A percentile compares a stretch with the other conserved stretches of the same genome.
phyloP scores from a whole-genome alignment of 495 filamentous ascomycete species.

The Elasticomyces elasticus region DNA sequence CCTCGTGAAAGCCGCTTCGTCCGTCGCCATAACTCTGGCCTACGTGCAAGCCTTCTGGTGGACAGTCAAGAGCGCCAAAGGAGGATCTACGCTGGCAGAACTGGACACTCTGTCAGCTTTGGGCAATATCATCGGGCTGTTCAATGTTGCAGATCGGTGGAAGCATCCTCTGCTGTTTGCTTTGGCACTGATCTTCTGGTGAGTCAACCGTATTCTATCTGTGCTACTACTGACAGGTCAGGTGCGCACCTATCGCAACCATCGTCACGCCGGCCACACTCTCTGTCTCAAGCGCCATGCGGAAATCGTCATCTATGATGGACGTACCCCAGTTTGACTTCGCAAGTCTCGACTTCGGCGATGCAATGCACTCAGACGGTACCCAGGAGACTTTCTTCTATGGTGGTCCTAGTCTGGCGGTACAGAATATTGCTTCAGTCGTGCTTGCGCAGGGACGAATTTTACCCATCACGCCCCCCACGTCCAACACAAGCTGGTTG shows the following conservation, averaged over 20 bases:
- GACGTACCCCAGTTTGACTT: too few relatives aligned
- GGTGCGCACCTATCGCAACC: constrained; percentile 8
- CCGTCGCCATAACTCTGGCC: constrained; percentile 2
- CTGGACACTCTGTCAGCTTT: not conserved
- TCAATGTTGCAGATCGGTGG: not conserved
- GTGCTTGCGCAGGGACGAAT: too few relatives aligned
- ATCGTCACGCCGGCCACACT: constrained; percentile 16
- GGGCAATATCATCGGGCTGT: not conserved
- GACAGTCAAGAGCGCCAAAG: not conserved
- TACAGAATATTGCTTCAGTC: too few relatives aligned
- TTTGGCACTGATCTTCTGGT: not conserved
- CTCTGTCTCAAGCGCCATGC: not conserved
- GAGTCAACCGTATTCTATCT: not conserved
- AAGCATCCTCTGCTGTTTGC: not conserved
- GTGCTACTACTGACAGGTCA: not conserved
- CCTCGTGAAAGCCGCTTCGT: constrained; percentile 11
- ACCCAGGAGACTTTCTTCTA: too few relatives aligned
- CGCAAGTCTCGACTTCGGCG: too few relatives aligned
- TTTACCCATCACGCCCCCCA: too few relatives aligned
- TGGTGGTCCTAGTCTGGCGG: too few relatives aligned
- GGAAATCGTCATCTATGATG: not conserved
- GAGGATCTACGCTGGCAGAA: not conserved
- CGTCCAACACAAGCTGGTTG: too few relatives aligned
- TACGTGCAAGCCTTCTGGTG: constrained; percentile 16
- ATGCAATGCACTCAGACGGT: too few relatives aligned